phyloP scores from a whole-genome alignment of 2,329 filamentous ascomycete genomes.

The Leptographium procerum region DNA sequence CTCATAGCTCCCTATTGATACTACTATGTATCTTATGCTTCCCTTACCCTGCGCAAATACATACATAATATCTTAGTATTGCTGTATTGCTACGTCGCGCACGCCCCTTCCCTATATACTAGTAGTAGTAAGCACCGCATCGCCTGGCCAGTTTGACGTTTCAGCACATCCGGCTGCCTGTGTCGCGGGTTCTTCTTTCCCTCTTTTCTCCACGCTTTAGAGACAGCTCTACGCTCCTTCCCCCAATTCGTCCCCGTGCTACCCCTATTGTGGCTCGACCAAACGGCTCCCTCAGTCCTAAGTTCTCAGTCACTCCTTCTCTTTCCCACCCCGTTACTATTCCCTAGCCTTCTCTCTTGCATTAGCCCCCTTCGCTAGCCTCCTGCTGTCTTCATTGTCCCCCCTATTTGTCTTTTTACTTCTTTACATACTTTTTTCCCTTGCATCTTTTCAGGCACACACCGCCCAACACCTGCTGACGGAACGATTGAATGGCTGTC shows the following conservation, averaged over 20 bases:
- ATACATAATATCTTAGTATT: too few species aligned
- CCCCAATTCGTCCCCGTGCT: neutral
- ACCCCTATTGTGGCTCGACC: neutral
- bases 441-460: neutral
- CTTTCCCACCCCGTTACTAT: neutral
- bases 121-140: too few species aligned
- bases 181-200: conserved; percentile 17
- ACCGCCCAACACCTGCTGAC: neutral
- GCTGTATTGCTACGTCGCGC: neutral
- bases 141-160: conserved; percentile 15
- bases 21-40: neutral
- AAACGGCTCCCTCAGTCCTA: neutral
- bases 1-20: neutral
- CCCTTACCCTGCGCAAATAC: neutral
- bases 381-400: neutral
- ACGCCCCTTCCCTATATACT: neutral
- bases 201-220: conserved; percentile 1
- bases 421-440: neutral
- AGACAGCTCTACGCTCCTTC: conserved; percentile 1
- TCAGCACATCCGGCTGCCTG: conserved; percentile 14
- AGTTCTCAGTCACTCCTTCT: neutral
- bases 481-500: neutral
- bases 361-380: neutral
- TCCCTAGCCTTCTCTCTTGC: neutral
- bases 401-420: neutral